A percentile compares a stretch with the other conserved stretches of the same genome.
phyloP scores from a whole-genome alignment of 2,329 filamentous ascomycete species.

The Fusarium sp. region DNA sequence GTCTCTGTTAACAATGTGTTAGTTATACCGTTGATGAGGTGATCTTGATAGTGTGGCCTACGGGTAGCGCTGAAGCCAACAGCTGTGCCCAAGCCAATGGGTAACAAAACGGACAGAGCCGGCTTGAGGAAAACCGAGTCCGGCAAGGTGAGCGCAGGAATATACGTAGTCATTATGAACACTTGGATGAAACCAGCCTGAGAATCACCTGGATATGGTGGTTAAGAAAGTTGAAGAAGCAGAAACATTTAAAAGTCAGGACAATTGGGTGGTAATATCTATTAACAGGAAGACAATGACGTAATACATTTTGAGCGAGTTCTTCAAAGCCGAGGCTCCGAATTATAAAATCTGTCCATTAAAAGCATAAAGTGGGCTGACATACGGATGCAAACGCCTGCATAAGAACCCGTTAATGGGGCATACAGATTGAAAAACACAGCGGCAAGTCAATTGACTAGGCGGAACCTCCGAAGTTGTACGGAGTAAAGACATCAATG shows the following conservation, averaged over 20 bases:
- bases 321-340: conserved; percentile 10
- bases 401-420: conserved; percentile 3
- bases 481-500: conserved; percentile 1
- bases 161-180: conserved; percentile 79
- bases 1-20: conserved; percentile 57
- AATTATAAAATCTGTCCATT: conserved; percentile 9
- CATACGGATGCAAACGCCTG: conserved; percentile 16
- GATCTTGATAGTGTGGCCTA: conserved; percentile 56
- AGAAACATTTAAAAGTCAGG: background rate
- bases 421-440: conserved; percentile 23
- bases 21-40: conserved; percentile 5
- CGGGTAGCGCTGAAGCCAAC: conserved; percentile 77
- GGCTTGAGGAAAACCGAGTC: conserved; percentile 77
- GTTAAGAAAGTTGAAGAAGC: background rate
- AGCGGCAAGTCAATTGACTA: background rate
- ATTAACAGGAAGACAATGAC: conserved; percentile 37
- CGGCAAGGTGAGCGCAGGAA: conserved; percentile 83
- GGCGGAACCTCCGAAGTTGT: background rate
- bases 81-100: conserved; percentile 78
- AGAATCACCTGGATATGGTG: background rate
- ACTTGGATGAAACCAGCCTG: background rate
- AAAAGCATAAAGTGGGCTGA: conserved; percentile 35
- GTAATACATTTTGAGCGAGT: conserved; percentile 38
- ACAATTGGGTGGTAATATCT: conserved; percentile 17
- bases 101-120: conserved; percentile 80